A percentile compares a stretch with the other conserved stretches of the same genome.
Conservation (phyloP, 805 yeast species). For the Teunomyces lycoperdinae region DNA sequence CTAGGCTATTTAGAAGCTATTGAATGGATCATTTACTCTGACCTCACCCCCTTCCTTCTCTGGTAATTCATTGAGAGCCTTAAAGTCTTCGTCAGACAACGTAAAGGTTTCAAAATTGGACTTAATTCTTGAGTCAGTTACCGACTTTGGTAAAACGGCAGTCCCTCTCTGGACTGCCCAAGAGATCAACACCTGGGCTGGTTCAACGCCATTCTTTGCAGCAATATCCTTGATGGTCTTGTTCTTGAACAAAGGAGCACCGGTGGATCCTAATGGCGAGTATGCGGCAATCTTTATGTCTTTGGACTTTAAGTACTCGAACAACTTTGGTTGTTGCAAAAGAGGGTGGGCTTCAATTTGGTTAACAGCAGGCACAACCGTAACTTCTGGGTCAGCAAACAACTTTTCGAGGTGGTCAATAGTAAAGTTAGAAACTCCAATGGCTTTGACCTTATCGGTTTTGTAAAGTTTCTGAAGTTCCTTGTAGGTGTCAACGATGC, state of each 20-base stretch:
- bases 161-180: slow-evolving; percentile 41
- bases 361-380: slow-evolving; percentile 28
- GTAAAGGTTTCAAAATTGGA: slow-evolving; percentile 34
- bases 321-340: slow-evolving; percentile 25
- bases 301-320: slow-evolving; percentile 10
- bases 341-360: slow-evolving; percentile 38
- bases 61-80: slow-evolving; percentile 9
- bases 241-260: slow-evolving; percentile 36
- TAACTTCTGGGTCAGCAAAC: slow-evolving; percentile 18
- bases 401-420: slow-evolving; percentile 25
- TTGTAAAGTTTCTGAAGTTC: slow-evolving; percentile 26
- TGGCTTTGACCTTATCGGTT: slow-evolving; percentile 20
- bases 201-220: slow-evolving; percentile 26
- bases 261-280: slow-evolving; percentile 35
- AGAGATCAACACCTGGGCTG: slow-evolving; percentile 35
- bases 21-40: background rate
- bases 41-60: slow-evolving; percentile 1
- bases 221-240: slow-evolving; percentile 27
- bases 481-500: slow-evolving; percentile 33
- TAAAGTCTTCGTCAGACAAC: slow-evolving; percentile 35
- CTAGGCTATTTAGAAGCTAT: background rate
- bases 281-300: slow-evolving; percentile 25
- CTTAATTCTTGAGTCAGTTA: slow-evolving; percentile 26
- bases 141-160: slow-evolving; percentile 40
- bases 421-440: slow-evolving; percentile 38